Conservation (phyloP, 2,329 filamentous ascomycete genomes). For the Aspergillus sergii region DNA sequence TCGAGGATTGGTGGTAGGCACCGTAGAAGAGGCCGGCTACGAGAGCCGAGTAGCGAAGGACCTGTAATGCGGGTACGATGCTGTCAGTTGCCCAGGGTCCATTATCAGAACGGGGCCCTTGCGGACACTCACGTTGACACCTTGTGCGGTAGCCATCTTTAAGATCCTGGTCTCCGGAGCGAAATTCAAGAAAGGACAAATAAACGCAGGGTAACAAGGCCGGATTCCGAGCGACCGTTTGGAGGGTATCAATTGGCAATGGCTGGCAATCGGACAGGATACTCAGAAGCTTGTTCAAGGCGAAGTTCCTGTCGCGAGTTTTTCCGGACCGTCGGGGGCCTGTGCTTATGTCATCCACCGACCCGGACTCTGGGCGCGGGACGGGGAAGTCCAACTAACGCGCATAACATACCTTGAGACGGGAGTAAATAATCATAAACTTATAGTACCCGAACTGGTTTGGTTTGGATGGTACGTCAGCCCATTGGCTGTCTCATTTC, state of each 20-base stretch:
- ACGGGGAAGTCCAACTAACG: background rate
- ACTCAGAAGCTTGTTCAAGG: slow-evolving; percentile 29
- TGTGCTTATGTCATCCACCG: slow-evolving; percentile 43
- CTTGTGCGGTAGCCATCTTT: slow-evolving; percentile 66
- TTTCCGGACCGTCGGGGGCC: slow-evolving; percentile 41
- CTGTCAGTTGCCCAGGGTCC: slow-evolving; percentile 20
- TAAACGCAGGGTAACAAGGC: slow-evolving; percentile 28
- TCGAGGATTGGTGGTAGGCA: slow-evolving; percentile 85
- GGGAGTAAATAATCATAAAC: slow-evolving; percentile 23
- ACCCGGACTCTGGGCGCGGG: slow-evolving; percentile 21
- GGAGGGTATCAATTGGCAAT: slow-evolving; percentile 42
- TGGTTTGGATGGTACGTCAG: slow-evolving; percentile 7
- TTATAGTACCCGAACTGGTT: slow-evolving; percentile 17
- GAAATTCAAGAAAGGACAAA: slow-evolving; percentile 41
- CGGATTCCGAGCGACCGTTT: slow-evolving; percentile 34
- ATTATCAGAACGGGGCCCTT: slow-evolving; percentile 22
- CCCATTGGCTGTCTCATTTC: slow-evolving; percentile 7
- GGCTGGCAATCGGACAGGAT: slow-evolving; percentile 34
- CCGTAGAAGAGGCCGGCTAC: slow-evolving; percentile 92
- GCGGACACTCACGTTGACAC: slow-evolving; percentile 62
- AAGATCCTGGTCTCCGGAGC: slow-evolving; percentile 47
- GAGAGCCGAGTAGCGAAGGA: slow-evolving; percentile 95
- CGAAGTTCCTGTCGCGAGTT: slow-evolving; percentile 48
- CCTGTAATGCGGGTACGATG: slow-evolving; percentile 56
- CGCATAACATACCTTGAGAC: background rate